phyloP scores from a whole-genome alignment of 2,329 filamentous ascomycete genomes.

The Colletotrichum sp. region DNA sequence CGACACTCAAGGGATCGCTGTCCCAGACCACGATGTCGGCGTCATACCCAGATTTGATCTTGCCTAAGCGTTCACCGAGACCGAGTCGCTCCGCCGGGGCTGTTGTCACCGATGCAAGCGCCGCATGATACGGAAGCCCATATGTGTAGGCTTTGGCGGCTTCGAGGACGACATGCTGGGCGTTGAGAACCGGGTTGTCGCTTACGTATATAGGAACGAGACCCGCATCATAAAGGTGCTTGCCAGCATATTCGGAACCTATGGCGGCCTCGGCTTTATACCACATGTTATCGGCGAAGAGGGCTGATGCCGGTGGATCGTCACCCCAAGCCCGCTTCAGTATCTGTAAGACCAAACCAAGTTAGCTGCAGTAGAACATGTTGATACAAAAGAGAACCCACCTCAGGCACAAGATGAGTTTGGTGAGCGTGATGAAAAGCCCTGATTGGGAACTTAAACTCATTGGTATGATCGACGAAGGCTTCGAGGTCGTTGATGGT shows the following conservation, averaged over 20 bases:
- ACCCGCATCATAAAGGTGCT: slow-evolving; percentile 67
- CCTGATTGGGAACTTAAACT: slow-evolving; percentile 70
- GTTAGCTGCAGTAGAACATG: too few species aligned
- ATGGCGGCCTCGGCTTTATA: slow-evolving; percentile 73
- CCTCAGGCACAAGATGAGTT: slow-evolving; percentile 69
- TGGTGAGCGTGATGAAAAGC: slow-evolving; percentile 76
- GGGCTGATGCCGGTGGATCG: slow-evolving; percentile 58
- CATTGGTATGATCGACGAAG: slow-evolving; percentile 73
- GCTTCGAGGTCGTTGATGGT: slow-evolving; percentile 72
- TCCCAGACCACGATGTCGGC: slow-evolving; percentile 69
- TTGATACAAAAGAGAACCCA: slow-evolving; percentile 30
- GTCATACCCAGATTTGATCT: slow-evolving; percentile 65
- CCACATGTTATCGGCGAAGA: slow-evolving; percentile 76
- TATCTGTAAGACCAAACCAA: slow-evolving; percentile 37
- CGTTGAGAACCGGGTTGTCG: slow-evolving; percentile 74
- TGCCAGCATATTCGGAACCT: slow-evolving; percentile 70
- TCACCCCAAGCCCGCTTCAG: slow-evolving; percentile 62
- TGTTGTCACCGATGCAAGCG: slow-evolving; percentile 62
- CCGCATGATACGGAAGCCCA: slow-evolving; percentile 65
- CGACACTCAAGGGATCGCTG: slow-evolving; percentile 65
- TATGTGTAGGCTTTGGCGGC: slow-evolving; percentile 65
- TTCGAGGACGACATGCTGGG: slow-evolving; percentile 72
- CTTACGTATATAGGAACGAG: slow-evolving; percentile 71
- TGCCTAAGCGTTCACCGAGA: slow-evolving; percentile 61
- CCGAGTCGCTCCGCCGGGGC: slow-evolving; percentile 64